Percentiles rank a stretch among this genome's conserved stretches.
phyloP scores from a whole-genome alignment of 106 monocot genomes.

The Iris macrosiphon region DNA sequence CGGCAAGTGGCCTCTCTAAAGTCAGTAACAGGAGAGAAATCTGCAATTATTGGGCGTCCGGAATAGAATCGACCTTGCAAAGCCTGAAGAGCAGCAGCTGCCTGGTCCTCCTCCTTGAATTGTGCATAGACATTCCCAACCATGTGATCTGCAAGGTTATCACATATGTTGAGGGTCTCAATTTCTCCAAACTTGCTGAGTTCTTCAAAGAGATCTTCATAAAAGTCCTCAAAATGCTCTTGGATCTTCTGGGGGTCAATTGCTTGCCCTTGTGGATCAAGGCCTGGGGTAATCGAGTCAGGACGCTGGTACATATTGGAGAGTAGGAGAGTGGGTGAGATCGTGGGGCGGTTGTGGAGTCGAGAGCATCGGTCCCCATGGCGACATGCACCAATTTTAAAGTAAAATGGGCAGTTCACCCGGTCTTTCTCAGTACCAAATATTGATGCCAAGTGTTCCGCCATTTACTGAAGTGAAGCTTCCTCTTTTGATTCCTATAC shows the following conservation, averaged over 20 bases:
- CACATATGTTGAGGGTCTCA: slow-evolving; percentile 65
- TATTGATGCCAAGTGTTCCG: slow-evolving; percentile 25
- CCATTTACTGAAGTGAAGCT: slow-evolving; percentile 4
- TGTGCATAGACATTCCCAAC: slow-evolving; percentile 74
- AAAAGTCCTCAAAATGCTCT: slow-evolving; percentile 46
- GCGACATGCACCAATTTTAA: slow-evolving; percentile 26
- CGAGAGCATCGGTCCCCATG: slow-evolving; percentile 28
- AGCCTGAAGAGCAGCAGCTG: slow-evolving; percentile 47
- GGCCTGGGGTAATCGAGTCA: slow-evolving; percentile 18
- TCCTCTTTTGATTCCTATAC: slow-evolving; percentile 6
- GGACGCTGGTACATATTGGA: slow-evolving; percentile 30
- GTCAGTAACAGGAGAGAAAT: slow-evolving; percentile 68
- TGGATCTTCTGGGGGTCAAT: slow-evolving; percentile 25
- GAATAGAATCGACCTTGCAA: slow-evolving; percentile 67
- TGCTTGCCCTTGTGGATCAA: slow-evolving; percentile 20
- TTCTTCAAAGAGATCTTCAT: slow-evolving; percentile 69
- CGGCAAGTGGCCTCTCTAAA: slow-evolving; percentile 74
- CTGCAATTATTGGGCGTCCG: slow-evolving; percentile 61
- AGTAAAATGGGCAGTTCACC: slow-evolving; percentile 28
- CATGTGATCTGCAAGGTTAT: slow-evolving; percentile 79
- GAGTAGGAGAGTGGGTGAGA: slow-evolving; percentile 20
- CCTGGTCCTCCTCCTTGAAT: slow-evolving; percentile 64
- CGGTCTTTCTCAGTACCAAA: slow-evolving; percentile 30
- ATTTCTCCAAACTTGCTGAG: slow-evolving; percentile 68
- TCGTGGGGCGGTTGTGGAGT: slow-evolving; percentile 20